Evolutionary conservation across 1,139 yeast genomes (phyloP).

Genomic region (Geotrichum phurueaensis): DNA sequence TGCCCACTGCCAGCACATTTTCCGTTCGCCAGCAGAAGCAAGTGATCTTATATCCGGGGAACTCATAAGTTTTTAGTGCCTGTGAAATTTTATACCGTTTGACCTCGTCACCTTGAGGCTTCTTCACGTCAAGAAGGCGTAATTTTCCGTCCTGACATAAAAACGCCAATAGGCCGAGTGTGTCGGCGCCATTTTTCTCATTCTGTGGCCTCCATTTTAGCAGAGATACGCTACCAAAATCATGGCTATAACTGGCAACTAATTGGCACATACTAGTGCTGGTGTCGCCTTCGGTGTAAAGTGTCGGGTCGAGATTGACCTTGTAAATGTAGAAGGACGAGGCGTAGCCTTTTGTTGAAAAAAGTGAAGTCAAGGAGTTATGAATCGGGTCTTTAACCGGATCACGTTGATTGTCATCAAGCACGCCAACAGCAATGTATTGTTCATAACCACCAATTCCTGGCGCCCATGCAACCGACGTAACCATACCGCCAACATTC

Average conservation of each 20-base stretch:
- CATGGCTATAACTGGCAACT: constrained; percentile 39
- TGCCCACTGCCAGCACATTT: constrained; percentile 53
- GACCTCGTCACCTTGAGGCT: not conserved
- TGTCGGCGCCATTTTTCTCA: constrained; percentile 19
- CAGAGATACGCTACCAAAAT: constrained; percentile 50
- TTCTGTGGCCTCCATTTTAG: constrained; percentile 46
- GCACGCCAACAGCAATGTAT: constrained; percentile 52
- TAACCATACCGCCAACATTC: constrained; percentile 28
- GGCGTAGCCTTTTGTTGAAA: constrained; percentile 20
- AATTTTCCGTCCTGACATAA: constrained; percentile 59
- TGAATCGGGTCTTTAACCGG: constrained; percentile 19
- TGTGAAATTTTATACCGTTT: constrained; percentile 23
- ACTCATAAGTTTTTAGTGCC: constrained; percentile 21
- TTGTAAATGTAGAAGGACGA: constrained; percentile 25
- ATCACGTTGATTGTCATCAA: constrained; percentile 46
- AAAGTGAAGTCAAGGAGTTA: constrained; percentile 21
- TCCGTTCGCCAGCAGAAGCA: constrained; percentile 52
- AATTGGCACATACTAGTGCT: constrained; percentile 27
- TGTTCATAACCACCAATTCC: constrained; percentile 32
- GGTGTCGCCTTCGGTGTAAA: constrained; percentile 29
- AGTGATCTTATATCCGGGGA: constrained; percentile 36
- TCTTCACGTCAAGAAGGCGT: constrained; percentile 44
- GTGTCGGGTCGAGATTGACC: constrained; percentile 15
- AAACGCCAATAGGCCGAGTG: constrained; percentile 45
- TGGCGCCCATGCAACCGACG: constrained; percentile 31